A percentile compares a stretch with the other conserved stretches of the same genome.
phyloP scores from a whole-genome alignment of 768 basidiomycete species.

The Lactarius vividus region DNA sequence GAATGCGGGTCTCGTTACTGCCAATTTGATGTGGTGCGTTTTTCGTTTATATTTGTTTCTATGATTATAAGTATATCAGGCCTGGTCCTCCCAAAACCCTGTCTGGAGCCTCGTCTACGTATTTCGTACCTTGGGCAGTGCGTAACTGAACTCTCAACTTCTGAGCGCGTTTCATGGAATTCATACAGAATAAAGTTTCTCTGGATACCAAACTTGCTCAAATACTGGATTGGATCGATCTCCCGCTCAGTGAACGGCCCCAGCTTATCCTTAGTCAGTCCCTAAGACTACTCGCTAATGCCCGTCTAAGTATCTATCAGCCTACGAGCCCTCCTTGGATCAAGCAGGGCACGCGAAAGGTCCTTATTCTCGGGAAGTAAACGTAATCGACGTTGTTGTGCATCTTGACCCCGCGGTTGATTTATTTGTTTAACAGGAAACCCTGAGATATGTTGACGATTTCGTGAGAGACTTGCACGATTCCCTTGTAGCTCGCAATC shows the following conservation, averaged over 20 bases:
- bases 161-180: background rate
- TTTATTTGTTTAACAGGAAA: constrained; percentile 43
- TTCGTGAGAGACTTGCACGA: constrained; percentile 71
- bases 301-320: constrained; percentile 36
- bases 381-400: constrained; percentile 45
- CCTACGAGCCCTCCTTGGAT: constrained; percentile 82
- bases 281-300: constrained; percentile 17
- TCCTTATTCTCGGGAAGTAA: constrained; percentile 64
- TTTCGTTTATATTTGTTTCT: background rate
- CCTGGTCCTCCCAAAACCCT: constrained; percentile 76
- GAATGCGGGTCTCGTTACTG: constrained; percentile 68
- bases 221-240: constrained; percentile 78
- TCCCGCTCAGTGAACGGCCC: constrained; percentile 67
- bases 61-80: constrained; percentile 42
- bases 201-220: constrained; percentile 70
- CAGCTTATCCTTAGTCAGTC: constrained; percentile 69
- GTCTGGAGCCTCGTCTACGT: constrained; percentile 64
- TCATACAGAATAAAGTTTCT: constrained; percentile 53
- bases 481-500: constrained; percentile 64
- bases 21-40: constrained; percentile 89
- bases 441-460: constrained; percentile 62
- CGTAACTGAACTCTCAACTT: constrained; percentile 5
- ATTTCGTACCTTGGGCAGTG: constrained; percentile 79
- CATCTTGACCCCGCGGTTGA: background rate
- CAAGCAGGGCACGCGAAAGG: constrained; percentile 78